phyloP scores from a whole-genome alignment of 805 yeast genomes.

The Pichia ethanolica region DNA sequence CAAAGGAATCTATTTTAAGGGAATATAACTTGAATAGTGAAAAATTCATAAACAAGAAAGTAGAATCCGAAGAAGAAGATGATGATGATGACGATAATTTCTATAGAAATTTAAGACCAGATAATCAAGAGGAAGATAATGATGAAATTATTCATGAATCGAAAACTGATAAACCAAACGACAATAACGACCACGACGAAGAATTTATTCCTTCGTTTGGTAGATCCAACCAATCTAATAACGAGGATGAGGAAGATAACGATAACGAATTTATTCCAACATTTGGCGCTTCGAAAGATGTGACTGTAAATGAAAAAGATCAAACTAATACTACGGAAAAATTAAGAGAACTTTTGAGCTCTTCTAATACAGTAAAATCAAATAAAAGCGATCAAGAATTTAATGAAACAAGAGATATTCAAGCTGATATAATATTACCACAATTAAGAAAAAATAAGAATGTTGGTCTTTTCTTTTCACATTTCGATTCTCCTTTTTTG shows the following conservation, averaged over 20 bases:
- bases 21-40: conserved; percentile 14
- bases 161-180: not conserved
- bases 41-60: not conserved
- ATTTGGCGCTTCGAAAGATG: conserved; percentile 30
- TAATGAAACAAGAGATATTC: too few relatives aligned
- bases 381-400: not conserved
- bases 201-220: conserved; percentile 54
- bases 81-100: conserved; percentile 16
- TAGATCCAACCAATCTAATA: conserved; percentile 5
- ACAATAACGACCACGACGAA: conserved; percentile 21
- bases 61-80: not conserved
- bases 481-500: conserved; percentile 78
- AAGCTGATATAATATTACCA: not conserved
- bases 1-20: conserved; percentile 17
- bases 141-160: conserved; percentile 1
- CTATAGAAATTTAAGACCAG: conserved; percentile 18
- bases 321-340: conserved; percentile 48
- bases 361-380: conserved; percentile 17
- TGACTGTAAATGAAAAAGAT: not conserved
- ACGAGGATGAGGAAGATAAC: conserved; percentile 8
- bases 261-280: conserved; percentile 48
- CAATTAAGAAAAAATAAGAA: conserved; percentile 33
- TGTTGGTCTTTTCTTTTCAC: conserved; percentile 70
- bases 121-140: conserved; percentile 21
- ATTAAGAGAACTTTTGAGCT: conserved; percentile 53